Evolutionary conservation across 129 eudicot species (phyloP), one percentile per base, ranked within the genome.

Genomic region (Mikania micrantha): DNA sequence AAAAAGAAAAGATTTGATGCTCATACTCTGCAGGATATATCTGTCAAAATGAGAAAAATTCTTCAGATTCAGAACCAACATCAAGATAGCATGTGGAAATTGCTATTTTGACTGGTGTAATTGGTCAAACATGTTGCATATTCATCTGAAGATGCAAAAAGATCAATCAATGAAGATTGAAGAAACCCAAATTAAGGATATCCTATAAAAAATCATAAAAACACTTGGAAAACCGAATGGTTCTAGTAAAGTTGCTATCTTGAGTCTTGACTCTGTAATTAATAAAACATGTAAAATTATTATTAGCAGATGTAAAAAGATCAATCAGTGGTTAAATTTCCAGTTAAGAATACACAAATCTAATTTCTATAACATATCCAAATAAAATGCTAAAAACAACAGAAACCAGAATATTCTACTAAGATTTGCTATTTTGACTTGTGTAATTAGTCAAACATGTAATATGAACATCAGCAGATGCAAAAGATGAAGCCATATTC

Each of bases 1-100:
- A 13, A 52, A 42, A 12, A 38, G 39, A 19, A 72, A 59, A 56
- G 50, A 47, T 29, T 66, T 59, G 9, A 44, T 17, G 24, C 66
- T 57, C 60, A 67, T 50, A 22, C 44, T 38, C 70, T 77, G 70
- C 67, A 50, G 12, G 31, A 19, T 38, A 48, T 32, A 78, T 78
- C 86, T 82, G 83, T 35, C 64, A 66, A 82, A 35, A 73, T 49
- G 49, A 34, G 49, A 32, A n/a, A n/a, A n/a, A n/a, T n/a, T n/a
- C n/a, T n/a, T n/a, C n/a, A n/a, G 52, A 69, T 22, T 56, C 41
- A 66, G 16, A 48, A 47, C 60, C 21, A 66, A 60, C 45, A 35
- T 60, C 28, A 21, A 44, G 6, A 42, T 65, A 32, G 4, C 36
- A 32, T 32, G 36, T 32, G 6, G 36, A 32, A 32, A 7, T 15